These are phyloP conservation scores for Ramaria rubella DNA, from an alignment of 768 basidiomycete genomes.

Conservation along the genomic window DNA sequence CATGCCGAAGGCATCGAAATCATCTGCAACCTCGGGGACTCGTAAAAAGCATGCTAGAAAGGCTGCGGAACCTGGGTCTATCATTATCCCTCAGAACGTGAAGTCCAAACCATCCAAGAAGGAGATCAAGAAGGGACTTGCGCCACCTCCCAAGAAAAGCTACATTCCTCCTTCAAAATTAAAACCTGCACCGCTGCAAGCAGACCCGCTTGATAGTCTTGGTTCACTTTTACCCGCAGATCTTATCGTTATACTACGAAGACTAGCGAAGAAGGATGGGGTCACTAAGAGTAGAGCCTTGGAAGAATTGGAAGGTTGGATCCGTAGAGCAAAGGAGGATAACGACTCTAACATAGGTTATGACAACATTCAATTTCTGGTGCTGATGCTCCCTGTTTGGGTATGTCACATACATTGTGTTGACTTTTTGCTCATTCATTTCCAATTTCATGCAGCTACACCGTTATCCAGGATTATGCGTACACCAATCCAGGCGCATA, in stretches of 20 bases:
- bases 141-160: slow-evolving; percentile 63
- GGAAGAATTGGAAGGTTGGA: slow-evolving; percentile 76
- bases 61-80: slow-evolving; percentile 34
- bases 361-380: slow-evolving; percentile 30
- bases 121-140: slow-evolving; percentile 41
- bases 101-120: slow-evolving; percentile 46
- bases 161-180: slow-evolving; percentile 76
- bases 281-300: slow-evolving; percentile 79
- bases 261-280: slow-evolving; percentile 83
- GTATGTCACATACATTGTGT: slow-evolving; percentile 41
- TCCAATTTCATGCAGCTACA: slow-evolving; percentile 51
- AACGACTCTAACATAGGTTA: slow-evolving; percentile 37
- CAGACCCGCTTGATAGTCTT: slow-evolving; percentile 81
- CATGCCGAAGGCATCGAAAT: slow-evolving; percentile 52
- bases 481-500: slow-evolving; percentile 75
- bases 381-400: slow-evolving; percentile 84
- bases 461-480: slow-evolving; percentile 74
- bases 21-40: slow-evolving; percentile 78
- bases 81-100: slow-evolving; percentile 19
- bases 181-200: slow-evolving; percentile 59
- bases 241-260: slow-evolving; percentile 72
- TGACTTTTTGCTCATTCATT: not conserved
- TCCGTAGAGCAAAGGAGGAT: slow-evolving; percentile 43
- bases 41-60: slow-evolving; percentile 92
- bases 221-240: slow-evolving; percentile 75